Conservation (phyloP, 2,329 filamentous ascomycete genomes). For the Scedosporium apiospermum region DNA sequence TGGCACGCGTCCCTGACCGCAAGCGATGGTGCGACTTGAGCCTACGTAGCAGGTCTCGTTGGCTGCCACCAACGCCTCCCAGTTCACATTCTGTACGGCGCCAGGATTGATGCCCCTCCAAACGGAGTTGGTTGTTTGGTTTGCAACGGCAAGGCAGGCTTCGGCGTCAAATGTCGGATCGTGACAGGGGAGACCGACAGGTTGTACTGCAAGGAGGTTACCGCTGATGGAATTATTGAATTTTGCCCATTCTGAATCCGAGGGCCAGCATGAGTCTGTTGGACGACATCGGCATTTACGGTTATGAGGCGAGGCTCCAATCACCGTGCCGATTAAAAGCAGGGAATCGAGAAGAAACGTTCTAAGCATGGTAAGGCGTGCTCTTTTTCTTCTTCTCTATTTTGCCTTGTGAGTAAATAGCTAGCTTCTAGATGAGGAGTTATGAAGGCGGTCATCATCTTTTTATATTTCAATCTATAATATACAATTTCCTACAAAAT, state of each 20-base stretch:
- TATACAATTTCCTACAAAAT: too few species aligned
- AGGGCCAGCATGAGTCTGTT: constrained; percentile 45
- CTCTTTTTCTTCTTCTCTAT: too few species aligned
- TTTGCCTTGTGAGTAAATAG: too few species aligned
- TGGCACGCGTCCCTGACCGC: constrained; percentile 24
- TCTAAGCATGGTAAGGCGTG: too few species aligned
- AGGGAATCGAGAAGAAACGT: too few species aligned
- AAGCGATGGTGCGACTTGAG: constrained; percentile 14
- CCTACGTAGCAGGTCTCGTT: constrained; percentile 26
- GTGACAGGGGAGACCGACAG: constrained; percentile 44
- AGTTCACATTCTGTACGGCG: constrained; percentile 26
- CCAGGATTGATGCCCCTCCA: constrained; percentile 3
- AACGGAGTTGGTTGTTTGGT: not conserved
- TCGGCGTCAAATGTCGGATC: constrained; percentile 31
- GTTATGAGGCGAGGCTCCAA: too few species aligned
- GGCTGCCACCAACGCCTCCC: constrained; percentile 24
- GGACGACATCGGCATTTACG: constrained; percentile 34
- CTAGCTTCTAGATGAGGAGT: too few species aligned
- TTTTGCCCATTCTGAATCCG: constrained; percentile 29
- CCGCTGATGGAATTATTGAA: constrained; percentile 44
- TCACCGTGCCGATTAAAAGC: too few species aligned
- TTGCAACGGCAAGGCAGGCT: constrained; percentile 21
- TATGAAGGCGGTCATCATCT: too few species aligned
- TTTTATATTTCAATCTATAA: too few species aligned
- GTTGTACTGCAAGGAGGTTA: constrained; percentile 39